Evolutionary conservation across 352 stramenopile genomes (phyloP).

Genomic region (Pythium scleroteichum): DNA sequence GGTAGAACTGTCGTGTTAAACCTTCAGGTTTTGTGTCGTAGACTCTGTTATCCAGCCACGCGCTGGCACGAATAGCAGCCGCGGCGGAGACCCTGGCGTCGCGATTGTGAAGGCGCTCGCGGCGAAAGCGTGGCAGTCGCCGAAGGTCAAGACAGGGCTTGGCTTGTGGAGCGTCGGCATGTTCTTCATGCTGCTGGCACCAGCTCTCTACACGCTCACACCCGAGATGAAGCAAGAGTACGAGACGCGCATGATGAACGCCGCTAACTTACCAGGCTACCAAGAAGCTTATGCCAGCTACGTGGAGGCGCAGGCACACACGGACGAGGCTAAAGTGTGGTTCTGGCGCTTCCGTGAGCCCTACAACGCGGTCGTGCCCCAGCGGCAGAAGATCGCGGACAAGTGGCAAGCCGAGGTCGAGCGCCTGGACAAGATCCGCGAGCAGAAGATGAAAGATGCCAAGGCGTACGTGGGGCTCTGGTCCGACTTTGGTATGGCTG

Average conservation of each 20-base stretch:
- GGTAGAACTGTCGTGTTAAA: background rate
- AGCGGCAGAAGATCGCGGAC: constrained; percentile 58
- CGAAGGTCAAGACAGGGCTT: constrained; percentile 63
- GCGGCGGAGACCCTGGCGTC: constrained; percentile 41
- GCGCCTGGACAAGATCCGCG: constrained; percentile 47
- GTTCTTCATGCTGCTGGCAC: constrained; percentile 81
- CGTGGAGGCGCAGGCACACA: constrained; percentile 49
- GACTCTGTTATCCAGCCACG: constrained; percentile 29
- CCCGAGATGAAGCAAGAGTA: constrained; percentile 80
- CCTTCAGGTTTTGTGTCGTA: too few species aligned
- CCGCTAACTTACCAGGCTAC: constrained; percentile 79
- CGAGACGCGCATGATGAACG: constrained; percentile 72
- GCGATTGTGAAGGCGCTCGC: constrained; percentile 59
- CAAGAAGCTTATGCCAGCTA: constrained; percentile 64
- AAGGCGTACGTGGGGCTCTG: constrained; percentile 78
- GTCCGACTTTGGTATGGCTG: constrained; percentile 80
- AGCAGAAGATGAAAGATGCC: constrained; percentile 80
- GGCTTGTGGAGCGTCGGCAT: constrained; percentile 75
- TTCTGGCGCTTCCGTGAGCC: constrained; percentile 86
- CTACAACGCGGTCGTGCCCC: constrained; percentile 55
- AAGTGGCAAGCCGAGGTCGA: constrained; percentile 64
- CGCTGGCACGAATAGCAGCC: background rate
- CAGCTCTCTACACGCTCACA: constrained; percentile 57
- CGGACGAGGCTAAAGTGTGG: constrained; percentile 81
- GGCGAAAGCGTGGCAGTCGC: constrained; percentile 51